Percentiles rank a stretch among this genome's conserved stretches.
Evolutionary conservation across 768 basidiomycete genomes (phyloP).

Genomic region (Xanthoconium stramineum): DNA sequence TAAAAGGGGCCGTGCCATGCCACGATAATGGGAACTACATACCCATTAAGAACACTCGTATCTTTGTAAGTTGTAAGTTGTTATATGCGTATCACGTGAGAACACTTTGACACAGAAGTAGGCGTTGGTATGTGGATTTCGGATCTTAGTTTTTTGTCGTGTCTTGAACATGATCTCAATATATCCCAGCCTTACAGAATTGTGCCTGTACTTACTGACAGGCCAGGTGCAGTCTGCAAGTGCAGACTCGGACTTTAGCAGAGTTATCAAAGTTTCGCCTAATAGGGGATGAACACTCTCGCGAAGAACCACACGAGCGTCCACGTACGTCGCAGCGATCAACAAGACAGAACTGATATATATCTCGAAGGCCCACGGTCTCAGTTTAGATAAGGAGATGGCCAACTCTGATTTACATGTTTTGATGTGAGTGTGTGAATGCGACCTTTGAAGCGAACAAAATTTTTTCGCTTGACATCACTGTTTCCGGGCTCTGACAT

Average conservation of each 20-base stretch:
- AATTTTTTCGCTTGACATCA: not conserved
- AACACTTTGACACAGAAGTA: too few species aligned
- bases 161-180: not conserved
- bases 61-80: too few species aligned
- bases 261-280: not conserved
- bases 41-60: too few species aligned
- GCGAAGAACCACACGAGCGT: not conserved
- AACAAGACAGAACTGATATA: slow-evolving; percentile 1
- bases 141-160: not conserved
- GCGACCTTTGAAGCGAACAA: not conserved
- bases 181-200: not conserved
- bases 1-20: too few species aligned
- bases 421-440: not conserved
- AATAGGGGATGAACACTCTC: not conserved
- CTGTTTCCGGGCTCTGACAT: not conserved
- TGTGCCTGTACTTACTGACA: not conserved
- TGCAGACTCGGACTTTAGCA: not conserved
- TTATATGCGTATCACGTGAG: too few species aligned
- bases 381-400: slow-evolving; percentile 6
- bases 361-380: not conserved
- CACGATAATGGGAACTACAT: too few species aligned
- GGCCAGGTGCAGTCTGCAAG: not conserved
- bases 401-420: not conserved
- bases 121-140: too few species aligned
- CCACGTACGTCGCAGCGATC: not conserved